Evolutionary conservation across 176 grass and related monocot species (phyloP).

Genomic region (Hordeum vulgare): DNA sequence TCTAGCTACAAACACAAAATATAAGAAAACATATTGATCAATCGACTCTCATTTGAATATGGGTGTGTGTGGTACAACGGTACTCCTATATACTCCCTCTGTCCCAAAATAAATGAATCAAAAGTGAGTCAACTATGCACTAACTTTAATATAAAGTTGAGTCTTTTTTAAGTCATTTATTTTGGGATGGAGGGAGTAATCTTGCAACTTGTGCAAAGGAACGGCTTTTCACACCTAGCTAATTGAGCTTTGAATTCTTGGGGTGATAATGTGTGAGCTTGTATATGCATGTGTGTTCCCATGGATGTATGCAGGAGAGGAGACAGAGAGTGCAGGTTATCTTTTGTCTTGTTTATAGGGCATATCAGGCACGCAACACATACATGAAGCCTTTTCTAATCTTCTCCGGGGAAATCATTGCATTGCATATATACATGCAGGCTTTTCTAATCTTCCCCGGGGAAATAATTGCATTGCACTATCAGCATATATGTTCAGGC

Average conservation of each 20-base stretch:
- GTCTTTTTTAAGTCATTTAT: no score
- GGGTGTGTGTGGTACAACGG: neutral
- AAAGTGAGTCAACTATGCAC: no score
- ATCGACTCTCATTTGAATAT: neutral
- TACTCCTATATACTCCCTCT: neutral
- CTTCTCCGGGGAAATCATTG: constrained; percentile 8
- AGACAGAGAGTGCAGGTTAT: neutral
- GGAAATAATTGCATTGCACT: constrained; percentile 1
- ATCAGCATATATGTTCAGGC: neutral
- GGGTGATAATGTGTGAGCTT: neutral
- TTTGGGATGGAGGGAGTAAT: no score
- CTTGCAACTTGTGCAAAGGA: neutral
- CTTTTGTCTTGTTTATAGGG: neutral
- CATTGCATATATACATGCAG: neutral
- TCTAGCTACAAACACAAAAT: neutral
- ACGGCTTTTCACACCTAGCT: neutral
- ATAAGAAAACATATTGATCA: neutral
- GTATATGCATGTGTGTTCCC: neutral
- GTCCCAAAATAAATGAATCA: no score
- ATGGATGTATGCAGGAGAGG: neutral
- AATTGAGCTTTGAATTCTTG: neutral
- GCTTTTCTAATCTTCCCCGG: neutral
- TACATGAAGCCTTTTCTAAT: neutral
- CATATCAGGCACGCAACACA: neutral
- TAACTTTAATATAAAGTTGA: no score